Base-by-base conservation (phyloP, 1,284 basidiomycete species). In the Lentinula novae-zelandiae region DNA sequence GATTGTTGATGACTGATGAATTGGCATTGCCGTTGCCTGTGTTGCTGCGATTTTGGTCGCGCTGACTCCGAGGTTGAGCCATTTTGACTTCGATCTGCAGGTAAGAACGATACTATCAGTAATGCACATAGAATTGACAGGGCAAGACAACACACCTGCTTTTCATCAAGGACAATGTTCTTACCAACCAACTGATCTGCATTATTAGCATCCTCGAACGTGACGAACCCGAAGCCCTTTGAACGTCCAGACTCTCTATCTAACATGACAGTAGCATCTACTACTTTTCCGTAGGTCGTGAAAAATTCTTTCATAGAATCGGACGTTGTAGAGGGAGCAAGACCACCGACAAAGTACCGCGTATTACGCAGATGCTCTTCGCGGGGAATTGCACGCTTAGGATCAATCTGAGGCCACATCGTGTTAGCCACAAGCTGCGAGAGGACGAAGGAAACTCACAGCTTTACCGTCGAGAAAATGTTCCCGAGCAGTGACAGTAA, bases 171-270 rank as follows among this genome's bases (percentile, higher is more conserved):
- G 48, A 89, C 78, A 38, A 93, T 78, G 20, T 83, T 73, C 68
- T 88, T 85, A 4, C 84, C 86, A 62, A 93, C 84, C 9, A 91
- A 80, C 62, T 86, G 84, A 46, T 91, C 87, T 12, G 90, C 86
- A 63, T 86, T 85, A 42, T 76, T 79, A 31, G 86, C 82, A 63
- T 93, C 91, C 69, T 93, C 89, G 71, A 95, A 96, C 0, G 94
- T 96, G 36, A 96, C 88, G 68, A 97, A 97, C 1, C 95, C 95
- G 66, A 96, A 97, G 1, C 95, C 95, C 70, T 96, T 94, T 33
- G 90, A 92, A n/a, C 93, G 82, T 17, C 89, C 87, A 2, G 92
- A 91, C 65, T 96, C 93, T 58, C 92, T 85, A 73, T 97, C 95
- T 68, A 95, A 85, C 95, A 97, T 97, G 62, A 96, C 91, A 0